phyloP scores from a whole-genome alignment of 805 yeast species.

The Pichia cabralensis region DNA sequence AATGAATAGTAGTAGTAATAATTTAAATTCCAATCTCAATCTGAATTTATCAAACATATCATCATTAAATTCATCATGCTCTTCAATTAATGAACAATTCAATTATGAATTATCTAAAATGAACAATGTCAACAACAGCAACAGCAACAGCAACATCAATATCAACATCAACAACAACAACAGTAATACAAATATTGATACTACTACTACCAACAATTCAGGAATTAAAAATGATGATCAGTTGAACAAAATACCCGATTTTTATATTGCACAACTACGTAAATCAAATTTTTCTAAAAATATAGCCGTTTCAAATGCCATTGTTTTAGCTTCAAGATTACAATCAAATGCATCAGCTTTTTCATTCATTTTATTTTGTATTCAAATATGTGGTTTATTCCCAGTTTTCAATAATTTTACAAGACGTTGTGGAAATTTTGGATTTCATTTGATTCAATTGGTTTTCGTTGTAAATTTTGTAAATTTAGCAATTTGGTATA shows the following conservation, averaged over 20 bases:
- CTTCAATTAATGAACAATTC: too few relatives aligned
- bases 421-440: conserved; percentile 29
- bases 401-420: conserved; percentile 62
- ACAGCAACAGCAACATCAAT: neutral
- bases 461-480: conserved; percentile 23
- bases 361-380: conserved; percentile 66
- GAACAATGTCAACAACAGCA: conserved; percentile 4
- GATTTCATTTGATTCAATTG: conserved; percentile 25
- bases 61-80: neutral
- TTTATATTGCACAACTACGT: neutral
- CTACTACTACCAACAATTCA: conserved; percentile 1
- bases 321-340: conserved; percentile 84
- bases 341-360: conserved; percentile 67
- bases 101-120: conserved; percentile 1
- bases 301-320: conserved; percentile 73
- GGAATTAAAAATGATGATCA: neutral
- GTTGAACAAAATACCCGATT: neutral
- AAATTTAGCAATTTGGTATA: conserved; percentile 24
- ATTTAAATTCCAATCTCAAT: neutral
- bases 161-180: neutral
- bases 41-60: conserved; percentile 1
- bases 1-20: neutral
- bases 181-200: neutral
- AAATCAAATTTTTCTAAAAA: conserved; percentile 67
- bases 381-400: conserved; percentile 60